Conservation (phyloP, 352 stramenopile genomes). For the Phytophthora palmivora region DNA sequence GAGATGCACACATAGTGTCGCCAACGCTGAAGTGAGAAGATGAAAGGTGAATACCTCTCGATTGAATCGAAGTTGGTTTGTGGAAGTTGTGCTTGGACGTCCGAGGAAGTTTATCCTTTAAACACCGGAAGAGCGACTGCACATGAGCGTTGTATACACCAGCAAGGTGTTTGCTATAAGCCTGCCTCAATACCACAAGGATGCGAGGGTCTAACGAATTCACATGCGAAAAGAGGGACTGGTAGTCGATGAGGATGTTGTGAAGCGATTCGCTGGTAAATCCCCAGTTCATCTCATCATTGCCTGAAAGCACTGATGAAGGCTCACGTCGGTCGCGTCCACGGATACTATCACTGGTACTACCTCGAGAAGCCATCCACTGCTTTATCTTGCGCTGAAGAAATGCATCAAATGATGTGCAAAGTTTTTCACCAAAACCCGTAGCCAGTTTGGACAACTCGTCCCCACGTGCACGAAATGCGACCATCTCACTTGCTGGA, state of each 20-base stretch:
- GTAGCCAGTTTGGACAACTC: conserved; percentile 56
- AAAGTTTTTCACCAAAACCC: conserved; percentile 68
- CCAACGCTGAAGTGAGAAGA: conserved; percentile 64
- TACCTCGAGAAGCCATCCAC: conserved; percentile 9
- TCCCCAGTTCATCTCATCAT: conserved; percentile 67
- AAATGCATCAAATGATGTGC: conserved; percentile 56
- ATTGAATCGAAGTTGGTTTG: conserved; percentile 69
- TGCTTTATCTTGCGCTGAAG: conserved; percentile 58
- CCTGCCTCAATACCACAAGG: conserved; percentile 41
- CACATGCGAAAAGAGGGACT: conserved; percentile 48
- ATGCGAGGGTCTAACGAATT: conserved; percentile 52
- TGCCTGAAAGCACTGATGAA: conserved; percentile 25
- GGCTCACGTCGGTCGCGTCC: conserved; percentile 42
- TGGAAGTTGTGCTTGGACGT: conserved; percentile 55
- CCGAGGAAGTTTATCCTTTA: conserved; percentile 69
- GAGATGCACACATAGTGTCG: conserved; percentile 58
- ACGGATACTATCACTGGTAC: conserved; percentile 13
- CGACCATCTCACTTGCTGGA: conserved; percentile 71
- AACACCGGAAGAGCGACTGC: conserved; percentile 62
- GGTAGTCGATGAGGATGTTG: conserved; percentile 48
- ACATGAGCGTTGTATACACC: conserved; percentile 61
- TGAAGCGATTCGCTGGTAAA: conserved; percentile 75
- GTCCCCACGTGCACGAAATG: conserved; percentile 60
- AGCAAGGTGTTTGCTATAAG: conserved; percentile 64
- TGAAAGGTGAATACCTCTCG: conserved; percentile 59